phyloP scores from a whole-genome alignment of 139 green algal genomes.

The Chlorella sp. region DNA sequence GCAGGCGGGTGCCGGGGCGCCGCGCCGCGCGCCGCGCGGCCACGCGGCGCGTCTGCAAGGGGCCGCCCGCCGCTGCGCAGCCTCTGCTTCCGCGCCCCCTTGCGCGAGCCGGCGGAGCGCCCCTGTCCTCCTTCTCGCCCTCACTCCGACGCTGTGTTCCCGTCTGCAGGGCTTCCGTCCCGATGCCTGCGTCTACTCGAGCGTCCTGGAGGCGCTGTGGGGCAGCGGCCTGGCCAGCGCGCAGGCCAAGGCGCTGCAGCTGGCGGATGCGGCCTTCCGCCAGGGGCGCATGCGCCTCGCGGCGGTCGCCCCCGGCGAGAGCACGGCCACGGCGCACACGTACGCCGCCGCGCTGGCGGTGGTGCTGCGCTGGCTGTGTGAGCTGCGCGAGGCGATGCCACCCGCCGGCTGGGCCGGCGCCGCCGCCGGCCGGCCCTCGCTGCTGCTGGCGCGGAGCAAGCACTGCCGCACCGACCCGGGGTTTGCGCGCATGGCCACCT shows the following conservation, averaged over 20 bases:
- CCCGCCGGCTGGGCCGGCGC: neutral
- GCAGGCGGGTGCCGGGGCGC: no score
- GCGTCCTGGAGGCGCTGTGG: conserved; percentile 76
- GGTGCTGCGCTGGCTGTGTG: conserved; percentile 29
- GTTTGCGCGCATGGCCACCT: neutral
- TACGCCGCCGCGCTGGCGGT: conserved; percentile 14
- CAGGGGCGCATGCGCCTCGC: conserved; percentile 31
- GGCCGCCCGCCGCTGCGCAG: no score
- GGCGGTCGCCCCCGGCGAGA: neutral
- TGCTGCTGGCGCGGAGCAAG: conserved; percentile 28
- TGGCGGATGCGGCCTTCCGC: conserved; percentile 10
- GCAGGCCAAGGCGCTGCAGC: conserved; percentile 34
- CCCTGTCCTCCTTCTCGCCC: no score
- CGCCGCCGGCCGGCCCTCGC: neutral
- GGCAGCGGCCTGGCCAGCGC: conserved; percentile 69
- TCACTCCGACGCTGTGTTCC: no score
- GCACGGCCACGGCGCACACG: conserved; percentile 22
- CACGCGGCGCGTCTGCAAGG: no score
- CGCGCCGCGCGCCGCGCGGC: no score
- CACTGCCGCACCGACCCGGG: conserved; percentile 21
- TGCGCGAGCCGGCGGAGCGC: no score
- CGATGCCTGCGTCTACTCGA: conserved; percentile 83
- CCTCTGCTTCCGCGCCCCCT: no score
- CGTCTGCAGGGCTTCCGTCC: conserved; percentile 28
- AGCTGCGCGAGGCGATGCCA: conserved; percentile 13